Evolutionary conservation across 2,329 filamentous ascomycete genomes (phyloP), one percentile per base, ranked within the genome.

Genomic region (Sclerotinia nivalis): DNA sequence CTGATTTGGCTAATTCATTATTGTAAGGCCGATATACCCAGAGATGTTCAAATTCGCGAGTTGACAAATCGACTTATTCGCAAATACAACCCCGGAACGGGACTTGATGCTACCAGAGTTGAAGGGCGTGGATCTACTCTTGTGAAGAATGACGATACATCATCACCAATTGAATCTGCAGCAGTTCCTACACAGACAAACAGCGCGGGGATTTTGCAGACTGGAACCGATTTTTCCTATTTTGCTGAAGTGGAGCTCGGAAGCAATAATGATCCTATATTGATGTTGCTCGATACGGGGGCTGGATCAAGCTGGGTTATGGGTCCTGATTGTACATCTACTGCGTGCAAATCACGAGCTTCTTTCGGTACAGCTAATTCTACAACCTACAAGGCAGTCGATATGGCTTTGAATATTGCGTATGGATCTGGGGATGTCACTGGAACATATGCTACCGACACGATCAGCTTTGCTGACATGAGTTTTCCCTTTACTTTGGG

Each of bases 241-340:
- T 90, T 91, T 74, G 79, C 88, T 56, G 79, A 87, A 76, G 86
- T 85, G 22, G 75, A 81, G 47, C 76, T 91, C 22, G 89, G 89
- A 20, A 87, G 88, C 4, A 79, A 82, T 20, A 79, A 80, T 55
- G 87, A 85, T 73, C 77, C 83, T 1, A 74, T 90, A 73, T 87
- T 86, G 74, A 86, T 91, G 85, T 83, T 91, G 37, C 80, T 91
- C 70, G 89, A 91, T 77, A 89, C 88, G 10, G 89, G 89, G 37
- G 88, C 88, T 52, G 86, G 86, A 31, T 93, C 92, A 70, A 93
- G 90, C 18, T 97, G 93, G 93, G 87, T 97, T 28, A 96, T 96
- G 87, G 87, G 89, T 43, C 83, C 87, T 22, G 81, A 84, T 68
- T 97, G 93, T 81, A 84, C 79, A 22, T 88, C 87, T 4, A 79